These are phyloP conservation scores for Pleurozium schreberi DNA, from an alignment of 225 moss, liverwort and hornwort genomes.

Conservation along the genomic window DNA sequence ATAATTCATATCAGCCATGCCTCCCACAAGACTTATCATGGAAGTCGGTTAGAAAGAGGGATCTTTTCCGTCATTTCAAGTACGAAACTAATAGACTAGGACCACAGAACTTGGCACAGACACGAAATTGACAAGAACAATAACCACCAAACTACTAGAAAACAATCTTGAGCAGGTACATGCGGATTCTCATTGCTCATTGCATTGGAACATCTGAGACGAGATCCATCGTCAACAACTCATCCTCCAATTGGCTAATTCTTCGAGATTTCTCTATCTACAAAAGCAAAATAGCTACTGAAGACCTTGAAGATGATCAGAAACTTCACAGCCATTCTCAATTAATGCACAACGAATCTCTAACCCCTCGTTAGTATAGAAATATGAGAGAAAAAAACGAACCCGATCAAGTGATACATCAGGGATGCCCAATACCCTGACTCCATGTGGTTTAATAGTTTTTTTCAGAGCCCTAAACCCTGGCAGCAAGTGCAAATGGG, in stretches of 20 bases:
- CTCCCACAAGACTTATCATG: not conserved
- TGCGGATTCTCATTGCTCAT: not conserved
- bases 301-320: not conserved
- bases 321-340: not conserved
- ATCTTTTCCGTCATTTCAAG: not conserved
- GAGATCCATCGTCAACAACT: not conserved
- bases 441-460: slow-evolving; percentile 53
- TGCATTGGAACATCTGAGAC: not conserved
- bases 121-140: not conserved
- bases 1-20: not conserved
- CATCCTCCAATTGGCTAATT: not conserved
- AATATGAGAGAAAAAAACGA: not conserved
- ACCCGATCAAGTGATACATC: slow-evolving; percentile 65
- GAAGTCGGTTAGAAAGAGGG: not conserved
- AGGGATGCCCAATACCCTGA: slow-evolving; percentile 64
- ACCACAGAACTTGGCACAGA: not conserved
- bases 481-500: slow-evolving; percentile 77
- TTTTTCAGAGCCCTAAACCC: slow-evolving; percentile 68
- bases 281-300: not conserved
- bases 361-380: not conserved
- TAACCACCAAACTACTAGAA: not conserved
- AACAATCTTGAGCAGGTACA: not conserved
- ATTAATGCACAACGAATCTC: not conserved
- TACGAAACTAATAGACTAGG: not conserved
- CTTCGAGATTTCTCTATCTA: not conserved